Percentiles rank a stretch among this genome's conserved stretches.
Evolutionary conservation across 2,329 filamentous ascomycete genomes (phyloP).

Genomic region (Aspergillus ustus): DNA sequence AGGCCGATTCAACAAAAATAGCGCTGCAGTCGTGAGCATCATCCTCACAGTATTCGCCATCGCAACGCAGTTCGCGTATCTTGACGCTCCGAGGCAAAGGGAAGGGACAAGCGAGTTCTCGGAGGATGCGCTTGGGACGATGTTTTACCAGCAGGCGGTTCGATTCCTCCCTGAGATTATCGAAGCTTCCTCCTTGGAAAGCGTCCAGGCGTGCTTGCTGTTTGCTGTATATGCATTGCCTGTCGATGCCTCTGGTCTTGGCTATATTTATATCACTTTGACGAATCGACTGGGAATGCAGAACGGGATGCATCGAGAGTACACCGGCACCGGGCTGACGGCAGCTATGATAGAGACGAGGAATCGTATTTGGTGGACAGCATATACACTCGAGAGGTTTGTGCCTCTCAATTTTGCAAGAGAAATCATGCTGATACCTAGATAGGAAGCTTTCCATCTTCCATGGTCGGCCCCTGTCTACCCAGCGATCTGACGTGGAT

Average conservation of each 20-base stretch:
- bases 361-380: slow-evolving; percentile 59
- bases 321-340: slow-evolving; percentile 47
- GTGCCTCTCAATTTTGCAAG: not conserved
- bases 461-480: slow-evolving; percentile 56
- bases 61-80: slow-evolving; percentile 57
- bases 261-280: slow-evolving; percentile 57
- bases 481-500: slow-evolving; percentile 55
- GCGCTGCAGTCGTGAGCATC: slow-evolving; percentile 51
- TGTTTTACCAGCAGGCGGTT: slow-evolving; percentile 57
- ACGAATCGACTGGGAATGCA: slow-evolving; percentile 58
- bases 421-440: not conserved
- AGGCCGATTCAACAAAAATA: slow-evolving; percentile 39
- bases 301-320: slow-evolving; percentile 60
- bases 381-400: slow-evolving; percentile 57
- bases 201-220: slow-evolving; percentile 58
- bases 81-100: slow-evolving; percentile 40
- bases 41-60: slow-evolving; percentile 56
- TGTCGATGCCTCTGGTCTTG: slow-evolving; percentile 55
- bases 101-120: slow-evolving; percentile 28
- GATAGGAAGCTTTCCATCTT: slow-evolving; percentile 55
- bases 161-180: slow-evolving; percentile 58
- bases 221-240: slow-evolving; percentile 58
- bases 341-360: slow-evolving; percentile 51
- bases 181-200: slow-evolving; percentile 56
- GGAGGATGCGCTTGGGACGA: slow-evolving; percentile 55